Evolutionary conservation across 1,284 basidiomycete species (phyloP).

Genomic region (Marasmius oreades): DNA sequence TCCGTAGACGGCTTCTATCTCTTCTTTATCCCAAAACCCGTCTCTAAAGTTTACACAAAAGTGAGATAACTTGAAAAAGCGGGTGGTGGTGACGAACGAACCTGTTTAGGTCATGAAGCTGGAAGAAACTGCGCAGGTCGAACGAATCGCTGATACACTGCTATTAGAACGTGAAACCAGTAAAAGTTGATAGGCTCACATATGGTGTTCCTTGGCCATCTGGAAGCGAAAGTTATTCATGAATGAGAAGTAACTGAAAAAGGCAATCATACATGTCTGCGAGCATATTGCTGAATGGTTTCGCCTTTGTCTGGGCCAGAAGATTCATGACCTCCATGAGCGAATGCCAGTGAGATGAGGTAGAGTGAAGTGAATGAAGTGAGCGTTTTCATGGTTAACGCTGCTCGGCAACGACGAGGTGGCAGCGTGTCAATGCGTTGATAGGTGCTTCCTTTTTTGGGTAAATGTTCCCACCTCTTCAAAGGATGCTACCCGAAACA

Average conservation of each 20-base stretch:
- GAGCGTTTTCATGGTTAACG: slow-evolving; percentile 7
- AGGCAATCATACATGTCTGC: slow-evolving; percentile 48
- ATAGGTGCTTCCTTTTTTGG: not conserved
- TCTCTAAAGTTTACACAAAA: slow-evolving; percentile 39
- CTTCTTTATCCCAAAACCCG: slow-evolving; percentile 72
- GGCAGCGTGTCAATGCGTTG: not conserved
- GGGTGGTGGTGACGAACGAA: slow-evolving; percentile 30
- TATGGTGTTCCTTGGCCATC: slow-evolving; percentile 86
- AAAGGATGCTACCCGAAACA: too few relatives aligned
- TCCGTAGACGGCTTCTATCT: slow-evolving; percentile 91
- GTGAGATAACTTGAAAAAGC: slow-evolving; percentile 3
- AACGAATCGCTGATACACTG: slow-evolving; percentile 63
- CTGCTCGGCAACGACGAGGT: not conserved
- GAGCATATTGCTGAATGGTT: slow-evolving; percentile 54
- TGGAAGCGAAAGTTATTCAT: slow-evolving; percentile 30
- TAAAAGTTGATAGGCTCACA: slow-evolving; percentile 40
- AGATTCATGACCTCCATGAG: slow-evolving; percentile 41
- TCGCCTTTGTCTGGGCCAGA: slow-evolving; percentile 39
- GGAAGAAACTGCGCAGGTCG: slow-evolving; percentile 78
- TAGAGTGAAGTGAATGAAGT: slow-evolving; percentile 9
- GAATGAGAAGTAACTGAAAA: slow-evolving; percentile 6
- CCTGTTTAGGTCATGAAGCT: slow-evolving; percentile 88
- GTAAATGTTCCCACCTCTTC: too few relatives aligned
- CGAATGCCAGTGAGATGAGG: slow-evolving; percentile 21
- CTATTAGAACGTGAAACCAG: not conserved